Evolutionary conservation across 345 rosid species (phyloP).

Genomic region (Raphanus sativus): DNA sequence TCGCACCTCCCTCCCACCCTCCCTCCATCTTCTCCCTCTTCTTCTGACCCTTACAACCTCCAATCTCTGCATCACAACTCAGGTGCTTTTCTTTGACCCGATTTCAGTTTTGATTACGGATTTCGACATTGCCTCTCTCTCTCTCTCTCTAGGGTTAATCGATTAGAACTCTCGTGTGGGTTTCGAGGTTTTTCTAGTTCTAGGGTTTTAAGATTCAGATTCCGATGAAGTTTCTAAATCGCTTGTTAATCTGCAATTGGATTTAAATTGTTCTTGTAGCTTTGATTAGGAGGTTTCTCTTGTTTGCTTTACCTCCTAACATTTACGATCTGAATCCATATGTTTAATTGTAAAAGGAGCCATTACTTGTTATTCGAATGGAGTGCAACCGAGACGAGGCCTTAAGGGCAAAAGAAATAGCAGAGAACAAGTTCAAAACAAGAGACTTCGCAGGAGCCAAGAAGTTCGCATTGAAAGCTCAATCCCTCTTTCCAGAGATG

Average conservation of each 20-base stretch:
- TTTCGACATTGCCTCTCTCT: neutral
- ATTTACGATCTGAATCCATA: neutral
- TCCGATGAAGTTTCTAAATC: neutral
- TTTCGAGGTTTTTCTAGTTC: neutral
- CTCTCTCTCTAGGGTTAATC: neutral
- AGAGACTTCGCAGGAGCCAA: conserved; percentile 58
- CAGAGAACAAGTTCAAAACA: conserved; percentile 56
- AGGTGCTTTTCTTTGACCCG: neutral
- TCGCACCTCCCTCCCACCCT: neutral
- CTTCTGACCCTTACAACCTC: neutral
- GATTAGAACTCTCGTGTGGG: neutral
- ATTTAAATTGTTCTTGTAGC: neutral
- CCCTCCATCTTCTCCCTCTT: neutral
- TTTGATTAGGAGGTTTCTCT: neutral
- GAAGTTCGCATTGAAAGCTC: conserved; percentile 73
- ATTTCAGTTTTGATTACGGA: neutral
- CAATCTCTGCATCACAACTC: neutral
- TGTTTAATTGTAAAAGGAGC: neutral
- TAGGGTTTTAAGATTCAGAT: neutral
- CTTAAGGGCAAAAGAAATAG: conserved; percentile 60
- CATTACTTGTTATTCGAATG: conserved; percentile 33
- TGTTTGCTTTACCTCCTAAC: neutral
- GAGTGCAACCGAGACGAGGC: conserved; percentile 78
- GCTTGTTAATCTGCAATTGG: neutral
- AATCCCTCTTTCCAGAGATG: conserved; percentile 56